Evolutionary conservation across 108 stramenopile species (phyloP).

Genomic region (Pseudonitzschia multistriata): DNA sequence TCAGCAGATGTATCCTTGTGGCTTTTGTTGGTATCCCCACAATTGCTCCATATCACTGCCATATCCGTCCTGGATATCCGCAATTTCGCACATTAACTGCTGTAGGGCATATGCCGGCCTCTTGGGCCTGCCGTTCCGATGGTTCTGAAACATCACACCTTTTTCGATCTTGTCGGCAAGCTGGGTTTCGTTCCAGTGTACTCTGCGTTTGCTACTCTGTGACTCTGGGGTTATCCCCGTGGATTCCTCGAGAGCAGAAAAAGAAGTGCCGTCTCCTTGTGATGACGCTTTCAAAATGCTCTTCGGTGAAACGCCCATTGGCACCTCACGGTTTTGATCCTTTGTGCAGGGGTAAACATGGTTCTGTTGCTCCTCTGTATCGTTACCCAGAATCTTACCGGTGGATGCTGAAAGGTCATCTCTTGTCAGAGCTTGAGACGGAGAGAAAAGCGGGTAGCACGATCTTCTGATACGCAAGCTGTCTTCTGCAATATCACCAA

Average conservation of each 20-base stretch:
- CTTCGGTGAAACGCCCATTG: too few species aligned
- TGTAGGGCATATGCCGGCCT: background rate
- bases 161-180: conserved; percentile 1
- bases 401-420: too few species aligned
- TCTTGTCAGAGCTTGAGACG: background rate
- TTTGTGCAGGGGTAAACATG: too few species aligned
- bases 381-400: too few species aligned
- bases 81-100: background rate
- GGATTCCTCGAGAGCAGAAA: too few species aligned
- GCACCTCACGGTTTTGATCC: too few species aligned
- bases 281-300: too few species aligned
- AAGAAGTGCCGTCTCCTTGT: too few species aligned
- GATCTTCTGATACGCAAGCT: conserved; percentile 2
- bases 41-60: background rate
- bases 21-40: background rate
- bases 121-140: background rate
- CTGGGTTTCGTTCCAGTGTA: conserved; percentile 8
- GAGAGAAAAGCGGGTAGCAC: background rate
- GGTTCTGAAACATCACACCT: background rate
- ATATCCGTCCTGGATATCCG: background rate
- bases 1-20: background rate
- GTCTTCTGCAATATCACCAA: conserved; percentile 7
- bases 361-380: too few species aligned
- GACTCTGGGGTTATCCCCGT: too few species aligned
- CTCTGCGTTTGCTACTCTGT: too few species aligned